Evolutionary conservation across 768 basidiomycete species (phyloP), one percentile per base, ranked within the genome.

Genomic region (Termitomyces sp.): DNA sequence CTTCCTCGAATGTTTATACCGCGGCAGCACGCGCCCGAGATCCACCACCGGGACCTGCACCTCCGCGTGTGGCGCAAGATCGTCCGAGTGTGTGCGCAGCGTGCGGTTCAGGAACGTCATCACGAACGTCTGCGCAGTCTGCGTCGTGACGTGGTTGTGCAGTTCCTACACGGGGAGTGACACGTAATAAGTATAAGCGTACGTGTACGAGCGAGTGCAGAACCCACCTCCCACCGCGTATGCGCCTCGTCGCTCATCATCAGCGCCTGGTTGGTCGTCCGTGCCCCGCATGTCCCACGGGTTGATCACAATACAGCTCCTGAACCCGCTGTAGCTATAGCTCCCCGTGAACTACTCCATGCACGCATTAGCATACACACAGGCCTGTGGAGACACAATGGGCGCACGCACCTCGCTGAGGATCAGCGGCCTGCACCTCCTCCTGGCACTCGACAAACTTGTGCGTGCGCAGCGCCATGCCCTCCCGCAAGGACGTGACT

Each of bases 231-330:
- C n/a, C n/a, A n/a, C n/a, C n/a, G n/a, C n/a, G n/a, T n/a, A n/a
- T n/a, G 83, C 68, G 93, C 91, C 3, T 85, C 83, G 26, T 86
- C 82, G 49, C 71, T 73, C 91, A 94, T 94, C 0, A 85, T 88
- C 32, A 94, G 71, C 9, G 91, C 92, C 73, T 77, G 57, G 35
- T 48, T 56, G 24, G 73, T 54, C 84, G 0, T 92, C 90, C 1
- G 93, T 93, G n/a, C 86, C 87, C 32, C 89, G 81, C 40, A 81
- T 82, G 63, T 92, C 90, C 82, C 89, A 94, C 1, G 92, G 92
- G 66, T 94, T 94, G 68, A 94, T 79, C 13, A 87, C 85, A 47
- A 94, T 89, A 62, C 91, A 94, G 13, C 87, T 89, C 42, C 92
- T 91, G n/a, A n/a, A n/a, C n/a, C n/a, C n/a, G n/a, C n/a, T n/a